Percentiles rank a stretch among this genome's conserved stretches.
These are phyloP conservation scores for Iris pallida DNA, from an alignment of 116 monocot species.

Conservation along the genomic window DNA sequence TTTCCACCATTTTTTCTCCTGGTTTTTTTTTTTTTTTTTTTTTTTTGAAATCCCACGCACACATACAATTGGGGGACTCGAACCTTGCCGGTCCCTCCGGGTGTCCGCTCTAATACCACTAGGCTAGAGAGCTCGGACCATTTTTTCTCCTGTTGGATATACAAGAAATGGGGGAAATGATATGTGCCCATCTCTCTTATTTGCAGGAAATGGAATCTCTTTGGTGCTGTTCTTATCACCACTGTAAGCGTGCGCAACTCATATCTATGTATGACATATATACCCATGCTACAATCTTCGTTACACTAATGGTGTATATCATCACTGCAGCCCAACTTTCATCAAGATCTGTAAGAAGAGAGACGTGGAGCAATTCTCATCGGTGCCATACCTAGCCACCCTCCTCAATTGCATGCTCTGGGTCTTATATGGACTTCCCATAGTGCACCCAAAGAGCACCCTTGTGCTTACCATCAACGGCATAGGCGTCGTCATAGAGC, in stretches of 20 bases:
- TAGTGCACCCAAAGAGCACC: constrained; percentile 43
- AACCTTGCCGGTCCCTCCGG: too few relatives aligned
- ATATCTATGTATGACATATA: too few relatives aligned
- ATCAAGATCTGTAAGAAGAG: constrained; percentile 36
- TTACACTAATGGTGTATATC: background rate
- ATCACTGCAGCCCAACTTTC: constrained; percentile 47
- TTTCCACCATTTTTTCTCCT: too few relatives aligned
- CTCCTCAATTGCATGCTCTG: constrained; percentile 67
- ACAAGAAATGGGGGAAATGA: background rate
- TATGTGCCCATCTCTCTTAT: too few relatives aligned
- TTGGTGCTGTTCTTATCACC: constrained; percentile 9
- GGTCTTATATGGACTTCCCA: constrained; percentile 65
- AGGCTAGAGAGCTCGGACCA: too few relatives aligned
- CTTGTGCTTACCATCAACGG: constrained; percentile 75
- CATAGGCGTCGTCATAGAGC: constrained; percentile 40
- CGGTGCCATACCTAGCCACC: constrained; percentile 55
- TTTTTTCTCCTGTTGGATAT: background rate
- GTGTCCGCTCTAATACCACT: too few relatives aligned
- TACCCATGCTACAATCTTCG: background rate
- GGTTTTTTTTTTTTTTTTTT: too few relatives aligned
- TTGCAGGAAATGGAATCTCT: constrained; percentile 13
- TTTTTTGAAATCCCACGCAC: too few relatives aligned
- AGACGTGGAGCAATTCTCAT: constrained; percentile 60
- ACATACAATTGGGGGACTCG: too few relatives aligned
- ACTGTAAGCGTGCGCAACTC: constrained; percentile 3